Percentiles rank a stretch among this genome's conserved stretches.
Conservation (phyloP, 2,329 filamentous ascomycete species). For the Diaporthe sp. region DNA sequence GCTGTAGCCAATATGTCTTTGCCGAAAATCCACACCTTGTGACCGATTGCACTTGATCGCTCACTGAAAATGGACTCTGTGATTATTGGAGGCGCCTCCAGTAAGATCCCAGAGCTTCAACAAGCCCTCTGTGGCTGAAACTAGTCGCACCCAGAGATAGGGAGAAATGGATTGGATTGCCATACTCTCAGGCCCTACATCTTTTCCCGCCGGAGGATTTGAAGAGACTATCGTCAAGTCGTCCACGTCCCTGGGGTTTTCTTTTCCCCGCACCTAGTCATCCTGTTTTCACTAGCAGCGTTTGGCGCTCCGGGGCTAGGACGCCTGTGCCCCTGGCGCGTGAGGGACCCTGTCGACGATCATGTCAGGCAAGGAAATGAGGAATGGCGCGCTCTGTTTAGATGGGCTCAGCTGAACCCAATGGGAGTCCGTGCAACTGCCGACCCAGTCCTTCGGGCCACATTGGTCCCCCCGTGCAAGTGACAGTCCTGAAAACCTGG, state of each 20-base stretch:
- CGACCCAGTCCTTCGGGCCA: slow-evolving; percentile 22
- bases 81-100: neutral
- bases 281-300: neutral
- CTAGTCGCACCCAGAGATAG: neutral
- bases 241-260: neutral
- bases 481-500: slow-evolving; percentile 1
- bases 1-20: neutral
- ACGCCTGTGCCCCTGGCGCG: slow-evolving; percentile 26
- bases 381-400: neutral
- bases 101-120: neutral
- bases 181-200: neutral
- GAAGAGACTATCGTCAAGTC: neutral
- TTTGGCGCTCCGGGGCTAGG: slow-evolving; percentile 9
- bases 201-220: neutral
- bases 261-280: slow-evolving; percentile 13
- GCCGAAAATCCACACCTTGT: neutral
- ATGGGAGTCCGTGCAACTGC: slow-evolving; percentile 29
- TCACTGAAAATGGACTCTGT: neutral
- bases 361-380: slow-evolving; percentile 8
- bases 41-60: neutral
- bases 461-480: neutral
- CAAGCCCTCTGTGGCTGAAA: neutral
- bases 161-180: neutral
- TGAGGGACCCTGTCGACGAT: slow-evolving; percentile 13
- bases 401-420: neutral